Evolutionary conservation across 1,284 basidiomycete species (phyloP).

Genomic region (Leccinum huronense): DNA sequence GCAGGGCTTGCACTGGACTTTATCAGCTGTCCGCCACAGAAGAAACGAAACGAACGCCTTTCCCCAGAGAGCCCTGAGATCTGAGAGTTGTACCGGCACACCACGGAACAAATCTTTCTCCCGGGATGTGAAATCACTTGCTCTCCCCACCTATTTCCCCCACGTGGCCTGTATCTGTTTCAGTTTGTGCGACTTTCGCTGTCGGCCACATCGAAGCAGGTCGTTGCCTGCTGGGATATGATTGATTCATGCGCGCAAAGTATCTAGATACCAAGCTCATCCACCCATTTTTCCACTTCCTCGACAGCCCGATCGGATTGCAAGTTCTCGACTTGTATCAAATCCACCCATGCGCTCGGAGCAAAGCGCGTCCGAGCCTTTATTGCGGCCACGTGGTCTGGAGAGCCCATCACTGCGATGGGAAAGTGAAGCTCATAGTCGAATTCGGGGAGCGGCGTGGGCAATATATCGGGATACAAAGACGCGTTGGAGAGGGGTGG

Average conservation of each 20-base stretch:
- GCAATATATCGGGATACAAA: constrained; percentile 36
- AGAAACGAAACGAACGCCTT: neutral
- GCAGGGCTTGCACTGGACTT: neutral
- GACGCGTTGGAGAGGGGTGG: constrained; percentile 49
- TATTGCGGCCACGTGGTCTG: constrained; percentile 36
- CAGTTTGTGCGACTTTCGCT: neutral
- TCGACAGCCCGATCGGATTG: constrained; percentile 35
- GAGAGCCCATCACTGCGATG: constrained; percentile 49
- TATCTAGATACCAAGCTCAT: constrained; percentile 43
- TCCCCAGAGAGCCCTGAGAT: neutral
- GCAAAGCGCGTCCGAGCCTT: constrained; percentile 39
- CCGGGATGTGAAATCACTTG: neutral
- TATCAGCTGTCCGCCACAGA: neutral
- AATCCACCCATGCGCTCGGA: constrained; percentile 39
- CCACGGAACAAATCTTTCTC: neutral
- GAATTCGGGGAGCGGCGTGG: constrained; percentile 48
- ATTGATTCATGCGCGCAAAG: neutral
- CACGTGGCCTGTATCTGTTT: neutral
- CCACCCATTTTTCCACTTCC: constrained; percentile 44
- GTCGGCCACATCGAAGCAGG: neutral
- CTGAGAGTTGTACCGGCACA: neutral
- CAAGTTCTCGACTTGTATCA: constrained; percentile 35
- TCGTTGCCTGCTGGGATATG: neutral
- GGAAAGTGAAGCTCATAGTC: constrained; percentile 65
- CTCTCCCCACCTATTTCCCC: neutral